Evolutionary conservation across 1,139 yeast genomes (phyloP).

Genomic region (Citeromyces hawaiiensis): DNA sequence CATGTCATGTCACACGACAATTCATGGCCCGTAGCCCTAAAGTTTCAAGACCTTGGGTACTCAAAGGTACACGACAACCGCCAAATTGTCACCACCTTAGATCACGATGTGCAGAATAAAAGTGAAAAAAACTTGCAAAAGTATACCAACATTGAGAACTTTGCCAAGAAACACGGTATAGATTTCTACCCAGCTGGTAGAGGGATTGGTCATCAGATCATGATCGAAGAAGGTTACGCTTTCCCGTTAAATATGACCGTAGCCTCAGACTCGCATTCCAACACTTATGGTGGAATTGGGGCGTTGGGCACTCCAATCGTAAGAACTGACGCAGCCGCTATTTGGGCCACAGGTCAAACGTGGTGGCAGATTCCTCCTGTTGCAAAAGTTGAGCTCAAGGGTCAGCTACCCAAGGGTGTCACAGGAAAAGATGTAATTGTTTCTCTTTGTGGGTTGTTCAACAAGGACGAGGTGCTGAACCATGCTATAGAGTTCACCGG

Average conservation of each 20-base stretch:
- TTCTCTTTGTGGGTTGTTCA: constrained; percentile 88
- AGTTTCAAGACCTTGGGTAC: constrained; percentile 93
- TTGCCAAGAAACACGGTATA: constrained; percentile 84
- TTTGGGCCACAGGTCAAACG: constrained; percentile 99
- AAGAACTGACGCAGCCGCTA: constrained; percentile 96
- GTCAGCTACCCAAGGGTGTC: constrained; percentile 72
- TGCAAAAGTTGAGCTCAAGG: constrained; percentile 81
- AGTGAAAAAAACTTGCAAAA: constrained; percentile 77
- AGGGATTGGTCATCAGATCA: constrained; percentile 97
- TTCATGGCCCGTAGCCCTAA: constrained; percentile 97
- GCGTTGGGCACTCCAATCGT: constrained; percentile 95
- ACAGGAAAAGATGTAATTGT: constrained; percentile 97
- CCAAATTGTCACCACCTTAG: constrained; percentile 91
- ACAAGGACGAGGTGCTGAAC: constrained; percentile 90
- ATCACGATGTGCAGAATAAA: constrained; percentile 95
- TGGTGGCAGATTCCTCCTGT: constrained; percentile 99
- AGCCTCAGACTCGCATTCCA: constrained; percentile 96
- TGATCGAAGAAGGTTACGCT: constrained; percentile 98
- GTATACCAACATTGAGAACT: constrained; percentile 76
- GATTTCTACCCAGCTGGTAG: constrained; percentile 98
- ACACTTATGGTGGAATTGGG: constrained; percentile 96
- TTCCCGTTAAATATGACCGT: constrained; percentile 89
- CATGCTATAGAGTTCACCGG: constrained; percentile 97
- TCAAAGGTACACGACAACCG: constrained; percentile 65
- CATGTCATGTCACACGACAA: constrained; percentile 99